Evolutionary conservation across 164 flowering plant genomes (phyloP).

Genomic region (Chimonanthus salicifolius): DNA sequence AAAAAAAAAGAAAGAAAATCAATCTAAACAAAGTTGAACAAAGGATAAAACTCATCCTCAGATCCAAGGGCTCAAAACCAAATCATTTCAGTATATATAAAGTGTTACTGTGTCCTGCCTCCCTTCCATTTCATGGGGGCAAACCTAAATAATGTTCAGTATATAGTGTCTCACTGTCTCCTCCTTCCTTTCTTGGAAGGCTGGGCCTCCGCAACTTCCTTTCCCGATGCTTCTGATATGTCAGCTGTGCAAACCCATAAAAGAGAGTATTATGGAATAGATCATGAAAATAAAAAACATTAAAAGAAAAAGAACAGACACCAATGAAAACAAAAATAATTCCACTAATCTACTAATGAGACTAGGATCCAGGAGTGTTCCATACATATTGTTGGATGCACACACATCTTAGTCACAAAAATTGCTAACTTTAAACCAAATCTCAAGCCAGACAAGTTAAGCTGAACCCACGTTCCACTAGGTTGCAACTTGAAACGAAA

Average conservation of each 20-base stretch:
- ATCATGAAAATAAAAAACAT: neutral
- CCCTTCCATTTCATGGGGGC: neutral
- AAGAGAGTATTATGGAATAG: neutral
- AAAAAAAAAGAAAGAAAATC: too few species aligned
- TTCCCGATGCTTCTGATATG: conserved; percentile 68
- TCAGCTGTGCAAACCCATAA: conserved; percentile 48
- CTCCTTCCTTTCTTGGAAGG: conserved; percentile 83
- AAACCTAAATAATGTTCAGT: neutral
- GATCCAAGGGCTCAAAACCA: too few species aligned
- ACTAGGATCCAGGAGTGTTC: neutral
- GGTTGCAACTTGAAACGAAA: neutral
- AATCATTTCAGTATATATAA: too few species aligned
- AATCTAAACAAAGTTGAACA: too few species aligned
- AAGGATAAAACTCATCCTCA: too few species aligned
- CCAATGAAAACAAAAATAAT: neutral
- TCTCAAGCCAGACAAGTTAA: neutral
- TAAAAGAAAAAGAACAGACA: neutral
- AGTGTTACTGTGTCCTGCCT: neutral
- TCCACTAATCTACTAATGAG: neutral
- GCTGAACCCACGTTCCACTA: neutral
- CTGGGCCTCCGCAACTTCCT: conserved; percentile 71
- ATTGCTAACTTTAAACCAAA: neutral
- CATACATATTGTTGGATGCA: neutral
- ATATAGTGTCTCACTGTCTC: conserved; percentile 45
- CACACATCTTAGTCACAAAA: neutral